Evolutionary conservation across 495 filamentous ascomycete species (phyloP), one percentile per base, ranked within the genome.

Genomic region (Hyaloscypha bicolor): DNA sequence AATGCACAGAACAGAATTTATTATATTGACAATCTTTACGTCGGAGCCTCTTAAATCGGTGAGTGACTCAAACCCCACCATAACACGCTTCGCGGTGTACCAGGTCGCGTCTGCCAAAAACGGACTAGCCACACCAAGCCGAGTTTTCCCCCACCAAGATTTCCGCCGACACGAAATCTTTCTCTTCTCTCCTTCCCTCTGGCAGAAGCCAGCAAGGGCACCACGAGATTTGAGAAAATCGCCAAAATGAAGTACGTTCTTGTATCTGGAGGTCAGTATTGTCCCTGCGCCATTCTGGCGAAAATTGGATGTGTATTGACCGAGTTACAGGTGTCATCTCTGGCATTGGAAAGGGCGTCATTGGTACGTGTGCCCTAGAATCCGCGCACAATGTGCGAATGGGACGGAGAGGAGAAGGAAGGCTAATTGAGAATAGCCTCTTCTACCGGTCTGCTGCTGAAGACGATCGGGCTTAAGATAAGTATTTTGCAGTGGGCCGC

Each of bases 291-390:
- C 53, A 62, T 60, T 33, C 42, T n/a, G 9, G 8, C 51, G 19
- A 33, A 61, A 31, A 48, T 48, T 45, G 21, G 39, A 21, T n/a
- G 53, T 25, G 32, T 53, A 66, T 65, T 66, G 60, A 69, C 56
- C 39, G 29, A 62, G 42, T 69, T 37, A 3, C 62, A 90, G 88
- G 90, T 82, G 88, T 91, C 71, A 92, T 93, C 63, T 87, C 83
- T 71, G 92, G 92, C 68, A 88, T 95, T 75, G 92, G 91, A 66
- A 94, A 94, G 80, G 91, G 92, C 73, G 85, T 91, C 58, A 92
- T 93, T 74, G 87, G 89, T 90, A 85, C 76, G 76, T 35, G 55
- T 21, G 25, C 25, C 66, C 51, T 71, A 11, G 21, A 29, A 30
- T 29, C 21, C 25, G 55, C 21, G 21, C 21, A 58, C 14, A 30